Conservation (phyloP, 164 flowering plant genomes). For the Vitis labrusca region DNA sequence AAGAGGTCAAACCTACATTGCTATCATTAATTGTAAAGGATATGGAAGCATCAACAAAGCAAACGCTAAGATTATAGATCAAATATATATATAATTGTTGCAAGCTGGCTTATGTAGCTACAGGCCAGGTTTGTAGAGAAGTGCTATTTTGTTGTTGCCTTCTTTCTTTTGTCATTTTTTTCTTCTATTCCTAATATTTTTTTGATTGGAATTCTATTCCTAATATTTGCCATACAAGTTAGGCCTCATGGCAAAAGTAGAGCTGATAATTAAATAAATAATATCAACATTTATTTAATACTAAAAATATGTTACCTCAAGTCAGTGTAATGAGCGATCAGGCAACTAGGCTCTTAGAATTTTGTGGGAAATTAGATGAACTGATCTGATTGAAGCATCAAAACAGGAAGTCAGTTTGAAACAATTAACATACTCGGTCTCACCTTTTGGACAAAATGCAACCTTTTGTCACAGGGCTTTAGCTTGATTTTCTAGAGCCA, state of each 20-base stretch:
- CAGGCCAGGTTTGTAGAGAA: not conserved
- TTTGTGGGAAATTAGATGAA: not conserved
- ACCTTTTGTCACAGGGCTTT: not conserved
- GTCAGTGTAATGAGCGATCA: not conserved
- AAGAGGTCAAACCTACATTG: slow-evolving; percentile 30
- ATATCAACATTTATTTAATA: not conserved
- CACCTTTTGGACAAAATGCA: not conserved
- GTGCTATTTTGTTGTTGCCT: not conserved
- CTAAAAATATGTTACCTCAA: not conserved
- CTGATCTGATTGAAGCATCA: not conserved
- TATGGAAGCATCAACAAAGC: slow-evolving; percentile 23
- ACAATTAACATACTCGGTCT: not conserved
- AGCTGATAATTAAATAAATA: not conserved
- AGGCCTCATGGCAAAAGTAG: not conserved
- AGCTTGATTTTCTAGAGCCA: not conserved
- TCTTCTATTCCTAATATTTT: not conserved
- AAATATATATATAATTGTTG: slow-evolving; percentile 1
- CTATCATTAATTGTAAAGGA: slow-evolving; percentile 34
- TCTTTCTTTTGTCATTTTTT: not conserved
- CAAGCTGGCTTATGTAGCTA: slow-evolving; percentile 9
- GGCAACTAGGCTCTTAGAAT: not conserved
- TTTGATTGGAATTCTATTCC: not conserved
- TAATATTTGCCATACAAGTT: not conserved
- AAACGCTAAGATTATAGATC: slow-evolving; percentile 5
- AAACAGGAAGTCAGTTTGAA: not conserved